Evolutionary conservation across 2,329 filamentous ascomycete genomes (phyloP), one percentile per base, ranked within the genome.

Genomic region (Claviceps lovelessii): DNA sequence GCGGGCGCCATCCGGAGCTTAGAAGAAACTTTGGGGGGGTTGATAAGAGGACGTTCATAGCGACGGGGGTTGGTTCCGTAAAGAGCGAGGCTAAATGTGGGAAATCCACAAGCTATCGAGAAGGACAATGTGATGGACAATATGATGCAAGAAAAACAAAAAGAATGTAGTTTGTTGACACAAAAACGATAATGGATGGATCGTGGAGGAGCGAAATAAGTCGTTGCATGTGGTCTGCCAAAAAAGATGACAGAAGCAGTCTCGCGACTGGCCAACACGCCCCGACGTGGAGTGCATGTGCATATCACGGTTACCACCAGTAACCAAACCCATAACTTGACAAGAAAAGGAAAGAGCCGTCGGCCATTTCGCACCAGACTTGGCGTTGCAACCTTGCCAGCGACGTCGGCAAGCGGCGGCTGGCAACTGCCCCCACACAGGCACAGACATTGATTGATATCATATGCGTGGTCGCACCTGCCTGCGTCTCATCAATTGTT

Each of bases 41-140:
- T 37, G 13, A 45, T 17, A 31, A 51, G 39, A 15, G 11, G 53
- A 23, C 54, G 52, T 44, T 46, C 59, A 60, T 59, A 58, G 55
- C 59, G 59, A 58, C 46, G 28, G 19, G 19, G 23, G 23, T 23
- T 23, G 23, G 17, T 19, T 17, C 17, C 37, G 11, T n/a, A 28
- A 53, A 53, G 51, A 47, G 54, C 37, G 19, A 46, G 42, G 33
- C 31, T 51, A 7, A 17, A 9, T n/a, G 29, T 48, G 17, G 46
- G 4, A 11, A 8, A 19, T 5, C 47, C 23, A 47, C 41, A 49
- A 50, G 42, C 48, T 42, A 28, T 48, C 4, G 10, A 39, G 28
- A 42, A 42, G 23, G 8, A 45, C 17, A 9, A n/a, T 37, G 47
- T 33, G 51, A 45, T 47, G 44, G 51, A 52, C 23, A 35, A 49